Conservation (phyloP, 768 basidiomycete species). For the Hydnum rufescens region DNA sequence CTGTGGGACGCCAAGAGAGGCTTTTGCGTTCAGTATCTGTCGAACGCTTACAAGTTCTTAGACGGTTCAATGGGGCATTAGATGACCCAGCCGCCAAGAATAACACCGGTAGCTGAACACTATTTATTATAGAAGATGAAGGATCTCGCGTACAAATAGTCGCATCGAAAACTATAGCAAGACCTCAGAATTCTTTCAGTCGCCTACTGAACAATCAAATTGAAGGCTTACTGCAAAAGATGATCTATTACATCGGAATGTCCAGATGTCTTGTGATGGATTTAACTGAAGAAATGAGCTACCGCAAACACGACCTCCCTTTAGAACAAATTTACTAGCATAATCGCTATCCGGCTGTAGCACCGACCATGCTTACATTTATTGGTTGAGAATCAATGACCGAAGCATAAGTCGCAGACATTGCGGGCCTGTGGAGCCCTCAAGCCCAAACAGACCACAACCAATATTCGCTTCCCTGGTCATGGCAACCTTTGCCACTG, state of each 20-base stretch:
- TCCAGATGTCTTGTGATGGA: constrained; percentile 72
- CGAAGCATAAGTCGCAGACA: constrained; percentile 99
- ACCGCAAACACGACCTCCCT: no score
- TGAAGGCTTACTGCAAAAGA: constrained; percentile 51
- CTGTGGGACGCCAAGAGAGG: constrained; percentile 80
- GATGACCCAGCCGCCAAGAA: constrained; percentile 51
- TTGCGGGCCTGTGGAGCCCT: constrained; percentile 95
- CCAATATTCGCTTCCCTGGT: constrained; percentile 99
- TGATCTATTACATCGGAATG: constrained; percentile 85
- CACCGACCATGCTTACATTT: constrained; percentile 84
- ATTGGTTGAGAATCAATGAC: constrained; percentile 82
- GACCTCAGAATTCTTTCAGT: neutral
- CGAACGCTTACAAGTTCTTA: constrained; percentile 40
- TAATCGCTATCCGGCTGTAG: constrained; percentile 91
- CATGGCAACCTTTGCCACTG: constrained; percentile 86
- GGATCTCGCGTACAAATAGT: constrained; percentile 92
- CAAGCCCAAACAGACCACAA: constrained; percentile 79
- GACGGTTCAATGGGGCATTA: neutral
- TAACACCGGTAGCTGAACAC: constrained; percentile 83
- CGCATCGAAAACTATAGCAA: constrained; percentile 53
- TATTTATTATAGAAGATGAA: constrained; percentile 84
- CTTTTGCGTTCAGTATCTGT: constrained; percentile 86
- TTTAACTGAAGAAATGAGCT: neutral
- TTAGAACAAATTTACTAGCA: constrained; percentile 98
- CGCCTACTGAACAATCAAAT: neutral